Evolutionary conservation across 768 basidiomycete species (phyloP).

Genomic region (Strobilomyces dryophilus): DNA sequence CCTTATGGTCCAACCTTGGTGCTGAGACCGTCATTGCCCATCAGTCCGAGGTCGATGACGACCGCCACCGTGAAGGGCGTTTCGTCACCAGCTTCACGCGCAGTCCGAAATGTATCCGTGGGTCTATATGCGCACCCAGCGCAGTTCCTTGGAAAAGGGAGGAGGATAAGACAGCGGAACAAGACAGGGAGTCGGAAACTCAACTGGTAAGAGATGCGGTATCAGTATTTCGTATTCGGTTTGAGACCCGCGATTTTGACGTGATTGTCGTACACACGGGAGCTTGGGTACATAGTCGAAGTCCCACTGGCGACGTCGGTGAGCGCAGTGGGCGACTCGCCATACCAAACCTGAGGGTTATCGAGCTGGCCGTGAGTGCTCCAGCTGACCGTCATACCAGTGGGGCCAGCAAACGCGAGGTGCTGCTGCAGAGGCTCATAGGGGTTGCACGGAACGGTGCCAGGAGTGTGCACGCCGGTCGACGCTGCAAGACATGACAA

Average conservation of each 20-base stretch:
- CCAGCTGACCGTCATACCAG: conserved; percentile 29
- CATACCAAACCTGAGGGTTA: conserved; percentile 24
- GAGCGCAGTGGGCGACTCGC: conserved; percentile 16
- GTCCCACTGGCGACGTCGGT: conserved; percentile 16
- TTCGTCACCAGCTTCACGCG: conserved; percentile 17
- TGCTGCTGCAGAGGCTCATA: conserved; percentile 26
- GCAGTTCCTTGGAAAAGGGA: conserved; percentile 17
- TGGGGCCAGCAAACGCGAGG: conserved; percentile 22
- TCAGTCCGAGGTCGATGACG: conserved; percentile 25
- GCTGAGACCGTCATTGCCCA: conserved; percentile 27
- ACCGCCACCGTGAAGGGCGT: conserved; percentile 21
- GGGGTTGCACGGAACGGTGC: conserved; percentile 25
- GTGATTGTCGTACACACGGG: conserved; percentile 28
- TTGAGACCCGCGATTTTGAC: conserved; percentile 24
- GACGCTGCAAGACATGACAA: conserved; percentile 26
- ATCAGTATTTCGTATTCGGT: conserved; percentile 25
- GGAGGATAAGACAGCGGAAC: background rate
- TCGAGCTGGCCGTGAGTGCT: conserved; percentile 18
- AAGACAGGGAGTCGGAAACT: background rate
- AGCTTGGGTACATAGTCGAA: conserved; percentile 22
- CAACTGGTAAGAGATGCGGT: conserved; percentile 25
- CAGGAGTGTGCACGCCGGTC: conserved; percentile 26
- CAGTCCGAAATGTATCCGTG: conserved; percentile 23
- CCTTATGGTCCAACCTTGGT: conserved; percentile 27
- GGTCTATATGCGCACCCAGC: conserved; percentile 24